Conservation (phyloP, 805 yeast genomes). For the Barnettozyma pratensis region DNA sequence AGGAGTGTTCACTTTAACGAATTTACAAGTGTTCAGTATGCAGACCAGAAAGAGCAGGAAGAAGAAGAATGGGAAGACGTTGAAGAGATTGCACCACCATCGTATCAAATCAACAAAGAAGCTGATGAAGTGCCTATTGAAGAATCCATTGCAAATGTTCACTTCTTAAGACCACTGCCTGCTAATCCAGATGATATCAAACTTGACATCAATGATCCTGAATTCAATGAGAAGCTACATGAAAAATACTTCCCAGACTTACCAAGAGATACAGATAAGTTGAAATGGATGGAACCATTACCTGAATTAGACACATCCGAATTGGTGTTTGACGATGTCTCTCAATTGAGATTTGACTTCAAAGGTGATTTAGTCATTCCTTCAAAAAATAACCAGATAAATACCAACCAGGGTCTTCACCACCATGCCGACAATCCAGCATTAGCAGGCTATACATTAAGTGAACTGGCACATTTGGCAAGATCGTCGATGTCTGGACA, state of each 20-base stretch:
- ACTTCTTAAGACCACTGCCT: slow-evolving; percentile 53
- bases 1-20: slow-evolving; percentile 32
- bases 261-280: slow-evolving; percentile 72
- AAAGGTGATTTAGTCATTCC: slow-evolving; percentile 71
- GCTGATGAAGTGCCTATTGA: slow-evolving; percentile 38
- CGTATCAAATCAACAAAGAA: slow-evolving; percentile 41
- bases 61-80: slow-evolving; percentile 43
- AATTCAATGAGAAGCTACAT: slow-evolving; percentile 73
- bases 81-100: slow-evolving; percentile 48
- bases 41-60: slow-evolving; percentile 8
- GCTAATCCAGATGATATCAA: slow-evolving; percentile 20
- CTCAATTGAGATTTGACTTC: slow-evolving; percentile 84
- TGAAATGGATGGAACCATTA: slow-evolving; percentile 89
- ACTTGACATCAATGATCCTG: slow-evolving; percentile 68
- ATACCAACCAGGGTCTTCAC: slow-evolving; percentile 68
- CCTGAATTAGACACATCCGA: slow-evolving; percentile 33
- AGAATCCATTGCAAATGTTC: slow-evolving; percentile 45
- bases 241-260: slow-evolving; percentile 86
- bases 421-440: slow-evolving; percentile 89
- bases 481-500: slow-evolving; percentile 82
- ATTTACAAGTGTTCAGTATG: slow-evolving; percentile 20
- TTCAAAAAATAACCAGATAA: slow-evolving; percentile 38
- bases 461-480: slow-evolving; percentile 73
- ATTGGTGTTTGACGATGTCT: slow-evolving; percentile 38
- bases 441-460: slow-evolving; percentile 86